Conservation (phyloP, 495 filamentous ascomycete species). For the Podospora pseudoanserina region DNA sequence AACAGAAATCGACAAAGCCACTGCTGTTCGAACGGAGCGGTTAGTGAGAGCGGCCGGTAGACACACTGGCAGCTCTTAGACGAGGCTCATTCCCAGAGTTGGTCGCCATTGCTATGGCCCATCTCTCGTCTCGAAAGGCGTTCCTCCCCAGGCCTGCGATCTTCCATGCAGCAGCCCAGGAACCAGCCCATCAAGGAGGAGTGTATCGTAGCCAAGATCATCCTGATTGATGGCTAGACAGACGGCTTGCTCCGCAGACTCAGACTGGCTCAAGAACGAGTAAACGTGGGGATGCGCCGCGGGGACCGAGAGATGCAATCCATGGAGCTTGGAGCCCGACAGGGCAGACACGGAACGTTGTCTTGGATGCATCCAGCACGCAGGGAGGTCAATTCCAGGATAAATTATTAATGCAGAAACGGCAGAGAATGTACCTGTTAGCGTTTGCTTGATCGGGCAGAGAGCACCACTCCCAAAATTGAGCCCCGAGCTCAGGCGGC, state of each 20-base stretch:
- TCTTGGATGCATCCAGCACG: neutral
- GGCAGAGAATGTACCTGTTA: neutral
- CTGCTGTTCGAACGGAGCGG: slow-evolving; percentile 4
- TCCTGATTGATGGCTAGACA: neutral
- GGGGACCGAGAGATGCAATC: slow-evolving; percentile 1
- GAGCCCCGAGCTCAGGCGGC: neutral
- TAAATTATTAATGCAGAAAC: neutral
- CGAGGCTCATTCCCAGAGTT: slow-evolving; percentile 6
- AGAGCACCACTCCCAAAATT: neutral
- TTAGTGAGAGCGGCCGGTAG: neutral
- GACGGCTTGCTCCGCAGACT: neutral
- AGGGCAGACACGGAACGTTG: neutral
- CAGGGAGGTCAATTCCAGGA: neutral
- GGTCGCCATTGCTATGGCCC: neutral
- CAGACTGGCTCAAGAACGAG: slow-evolving; percentile 7
- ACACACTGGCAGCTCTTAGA: neutral
- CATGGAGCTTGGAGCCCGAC: neutral
- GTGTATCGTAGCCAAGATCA: neutral
- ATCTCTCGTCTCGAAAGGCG: slow-evolving; percentile 5
- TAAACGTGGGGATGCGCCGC: neutral
- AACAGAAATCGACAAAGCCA: neutral
- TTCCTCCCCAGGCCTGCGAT: neutral
- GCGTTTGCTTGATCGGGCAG: slow-evolving; percentile 6
- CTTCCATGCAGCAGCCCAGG: neutral
- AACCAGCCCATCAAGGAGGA: neutral